These are phyloP conservation scores for Ogataea henricii DNA, from an alignment of 805 yeast genomes.

Conservation along the genomic window DNA sequence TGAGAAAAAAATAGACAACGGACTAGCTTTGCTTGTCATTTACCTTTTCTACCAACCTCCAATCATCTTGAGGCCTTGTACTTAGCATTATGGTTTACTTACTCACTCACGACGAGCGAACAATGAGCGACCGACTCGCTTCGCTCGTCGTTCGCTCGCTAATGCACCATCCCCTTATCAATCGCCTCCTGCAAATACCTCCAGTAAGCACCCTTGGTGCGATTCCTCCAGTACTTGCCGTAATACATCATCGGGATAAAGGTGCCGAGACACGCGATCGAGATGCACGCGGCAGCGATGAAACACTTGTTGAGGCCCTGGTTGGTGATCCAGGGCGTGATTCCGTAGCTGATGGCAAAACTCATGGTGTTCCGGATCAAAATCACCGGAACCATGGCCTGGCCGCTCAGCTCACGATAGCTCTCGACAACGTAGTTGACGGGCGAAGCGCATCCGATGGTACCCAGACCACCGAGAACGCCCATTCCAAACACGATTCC, in stretches of 20 bases:
- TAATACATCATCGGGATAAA: constrained; percentile 41
- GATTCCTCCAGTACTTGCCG: constrained; percentile 39
- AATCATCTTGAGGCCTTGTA: too few species aligned
- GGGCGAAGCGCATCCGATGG: constrained; percentile 52
- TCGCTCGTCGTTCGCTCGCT: background rate
- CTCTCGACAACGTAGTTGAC: constrained; percentile 56
- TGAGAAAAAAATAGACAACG: too few species aligned
- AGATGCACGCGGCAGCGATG: constrained; percentile 53
- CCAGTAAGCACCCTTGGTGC: constrained; percentile 37
- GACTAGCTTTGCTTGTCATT: too few species aligned
- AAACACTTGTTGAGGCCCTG: constrained; percentile 57
- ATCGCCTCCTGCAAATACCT: constrained; percentile 30
- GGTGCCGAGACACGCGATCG: constrained; percentile 46
- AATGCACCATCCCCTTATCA: constrained; percentile 22
- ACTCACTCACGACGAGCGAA: too few species aligned
- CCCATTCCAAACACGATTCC: constrained; percentile 56
- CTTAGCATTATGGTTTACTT: too few species aligned
- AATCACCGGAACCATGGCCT: constrained; percentile 55
- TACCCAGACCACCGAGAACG: constrained; percentile 51
- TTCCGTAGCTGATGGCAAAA: constrained; percentile 59
- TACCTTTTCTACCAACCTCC: too few species aligned
- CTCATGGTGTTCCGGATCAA: constrained; percentile 57
- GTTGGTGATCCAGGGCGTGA: constrained; percentile 55
- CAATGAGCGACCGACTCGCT: too few species aligned
- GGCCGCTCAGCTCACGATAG: constrained; percentile 53